Evolutionary conservation across 441 rosid genomes (phyloP), one percentile per base, ranked within the genome.

Genomic region (Melastoma candidum): DNA sequence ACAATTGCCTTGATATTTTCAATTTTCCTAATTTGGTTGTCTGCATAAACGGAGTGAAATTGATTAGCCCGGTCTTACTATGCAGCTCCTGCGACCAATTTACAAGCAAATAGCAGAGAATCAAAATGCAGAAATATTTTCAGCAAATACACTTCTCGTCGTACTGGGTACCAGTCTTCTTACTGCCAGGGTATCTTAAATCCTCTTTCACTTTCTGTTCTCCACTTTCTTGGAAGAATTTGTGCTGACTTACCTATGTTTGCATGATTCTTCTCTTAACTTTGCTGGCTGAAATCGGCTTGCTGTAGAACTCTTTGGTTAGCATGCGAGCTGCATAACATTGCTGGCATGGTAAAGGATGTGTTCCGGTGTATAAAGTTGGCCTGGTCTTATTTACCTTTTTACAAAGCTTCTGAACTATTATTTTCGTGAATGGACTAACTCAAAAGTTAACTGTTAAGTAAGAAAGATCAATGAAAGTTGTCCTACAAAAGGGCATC

Each of bases 31-130:
- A 6, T 6, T 29, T 29, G 36, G 58, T 48, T 48, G 27, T 11
- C 59, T 66, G 22, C 22, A 17, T 17, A 17, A 17, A 17, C 22
- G 22, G 22, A 17, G 22, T 17, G 22, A 17, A 17, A 17, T 17
- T 17, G 22, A 17, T 17, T 17, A 17, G 22, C 22, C 22, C 22
- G 22, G 22, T 17, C 22, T 17, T 17, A 17, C 22, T 69, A 64
- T 67, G 75, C 93, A 93, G 99, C 80, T 93, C 66, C 97, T 93
- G 73, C 90, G 96, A 46, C 99, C 99, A 68, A 89, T 89, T 65
- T 93, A 93, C 77, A 93, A 66, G 77, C 96, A 89, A 79, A 82
- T 93, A 76, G 96, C 99, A 22, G 97, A 93, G 76, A 93, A 93
- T 69, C 85, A 84, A 68, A 93, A 93, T 77, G 90, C 99, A 6